Conservation (phyloP, 176 grass and related monocot species). For the Elaeis guineensis region DNA sequence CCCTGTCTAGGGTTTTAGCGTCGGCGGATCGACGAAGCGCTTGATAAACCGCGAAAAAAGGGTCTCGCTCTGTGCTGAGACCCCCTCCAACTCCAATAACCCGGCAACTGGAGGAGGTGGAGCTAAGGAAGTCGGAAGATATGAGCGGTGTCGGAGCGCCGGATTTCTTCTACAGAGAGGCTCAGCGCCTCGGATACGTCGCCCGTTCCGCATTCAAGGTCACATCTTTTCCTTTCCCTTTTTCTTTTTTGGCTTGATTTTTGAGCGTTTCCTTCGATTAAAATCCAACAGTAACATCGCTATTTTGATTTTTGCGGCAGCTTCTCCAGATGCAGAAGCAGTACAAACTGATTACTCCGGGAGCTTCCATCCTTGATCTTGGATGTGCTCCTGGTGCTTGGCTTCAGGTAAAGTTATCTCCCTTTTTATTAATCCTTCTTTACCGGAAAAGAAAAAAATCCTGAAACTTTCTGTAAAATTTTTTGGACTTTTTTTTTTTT, state of each 20-base stretch:
- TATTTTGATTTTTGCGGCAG: slow-evolving; percentile 31
- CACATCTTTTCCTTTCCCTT: not conserved
- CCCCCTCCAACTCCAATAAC: too few species aligned
- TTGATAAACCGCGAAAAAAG: too few species aligned
- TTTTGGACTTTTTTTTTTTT: too few species aligned
- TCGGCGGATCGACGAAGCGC: too few species aligned
- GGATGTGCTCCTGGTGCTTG: slow-evolving; percentile 72
- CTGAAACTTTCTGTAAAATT: too few species aligned
- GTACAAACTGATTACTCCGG: slow-evolving; percentile 43
- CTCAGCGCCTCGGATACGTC: slow-evolving; percentile 71
- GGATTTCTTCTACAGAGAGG: slow-evolving; percentile 89
- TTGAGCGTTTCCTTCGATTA: too few species aligned
- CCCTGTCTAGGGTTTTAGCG: too few species aligned
- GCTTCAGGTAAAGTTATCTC: slow-evolving; percentile 39
- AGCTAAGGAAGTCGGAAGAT: too few species aligned
- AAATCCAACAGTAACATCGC: too few species aligned
- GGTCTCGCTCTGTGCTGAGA: too few species aligned
- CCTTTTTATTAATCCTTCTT: not conserved
- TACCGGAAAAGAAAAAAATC: too few species aligned
- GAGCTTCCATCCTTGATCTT: slow-evolving; percentile 66
- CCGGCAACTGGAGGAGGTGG: too few species aligned
- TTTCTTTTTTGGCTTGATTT: not conserved
- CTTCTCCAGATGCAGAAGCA: slow-evolving; percentile 87
- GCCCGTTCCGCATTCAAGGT: slow-evolving; percentile 79
- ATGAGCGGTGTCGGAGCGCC: slow-evolving; percentile 47